These are phyloP conservation scores for Rhodotorula glutinis DNA, from an alignment of 1,284 basidiomycete genomes.

Conservation along the genomic window DNA sequence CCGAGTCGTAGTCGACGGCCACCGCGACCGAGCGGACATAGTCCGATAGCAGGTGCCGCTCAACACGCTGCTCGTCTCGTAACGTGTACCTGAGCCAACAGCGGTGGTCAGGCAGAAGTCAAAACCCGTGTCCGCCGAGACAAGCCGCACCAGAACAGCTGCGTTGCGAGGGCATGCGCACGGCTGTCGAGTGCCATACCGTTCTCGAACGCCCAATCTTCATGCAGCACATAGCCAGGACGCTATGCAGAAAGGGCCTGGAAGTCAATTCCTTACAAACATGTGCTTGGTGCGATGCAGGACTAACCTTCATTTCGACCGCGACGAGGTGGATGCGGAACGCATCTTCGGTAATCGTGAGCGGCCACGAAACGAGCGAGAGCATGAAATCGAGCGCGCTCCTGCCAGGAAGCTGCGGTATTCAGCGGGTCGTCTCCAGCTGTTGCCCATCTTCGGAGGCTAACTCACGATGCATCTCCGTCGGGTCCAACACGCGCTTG, in stretches of 20 bases:
- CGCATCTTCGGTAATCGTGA: background rate
- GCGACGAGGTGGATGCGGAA: slow-evolving; percentile 3
- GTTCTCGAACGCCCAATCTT: background rate
- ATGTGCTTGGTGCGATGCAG: background rate
- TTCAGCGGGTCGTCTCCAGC: too few species aligned
- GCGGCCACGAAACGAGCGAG: slow-evolving; percentile 6
- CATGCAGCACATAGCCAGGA: slow-evolving; percentile 1
- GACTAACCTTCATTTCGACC: slow-evolving; percentile 7
- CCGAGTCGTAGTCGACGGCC: background rate
- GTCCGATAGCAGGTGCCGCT: background rate
- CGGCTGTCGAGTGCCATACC: background rate
- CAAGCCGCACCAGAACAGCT: background rate
- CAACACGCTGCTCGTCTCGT: background rate
- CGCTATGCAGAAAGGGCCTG: background rate
- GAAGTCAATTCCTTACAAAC: background rate
- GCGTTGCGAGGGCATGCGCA: background rate
- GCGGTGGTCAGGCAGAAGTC: background rate
- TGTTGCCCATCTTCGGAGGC: background rate
- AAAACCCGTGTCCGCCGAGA: background rate
- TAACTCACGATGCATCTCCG: background rate
- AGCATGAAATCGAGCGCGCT: slow-evolving; percentile 7
- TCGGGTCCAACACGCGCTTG: background rate
- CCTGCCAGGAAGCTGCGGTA: background rate
- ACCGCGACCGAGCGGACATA: background rate
- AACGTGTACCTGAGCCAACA: background rate